Evolutionary conservation across 1,284 basidiomycete genomes (phyloP), one percentile per base, ranked within the genome.

Genomic region (Naganishia sp.): DNA sequence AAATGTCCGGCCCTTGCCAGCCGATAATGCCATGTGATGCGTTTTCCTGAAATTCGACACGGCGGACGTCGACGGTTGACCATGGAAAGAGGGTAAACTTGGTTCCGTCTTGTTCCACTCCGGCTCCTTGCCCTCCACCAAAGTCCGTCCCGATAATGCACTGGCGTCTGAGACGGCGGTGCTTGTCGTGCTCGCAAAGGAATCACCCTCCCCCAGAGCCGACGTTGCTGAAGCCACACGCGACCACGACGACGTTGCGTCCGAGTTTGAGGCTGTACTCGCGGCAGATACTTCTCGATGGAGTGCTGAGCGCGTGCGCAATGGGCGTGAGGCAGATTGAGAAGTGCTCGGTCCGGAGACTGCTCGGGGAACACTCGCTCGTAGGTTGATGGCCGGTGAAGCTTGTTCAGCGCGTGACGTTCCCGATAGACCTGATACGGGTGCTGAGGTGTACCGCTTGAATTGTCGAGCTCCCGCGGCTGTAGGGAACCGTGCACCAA

Each of bases 361-460:
- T 7, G 57, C 47, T 1, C 57, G 57, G 28, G 57, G 47, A 4
- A 43, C 47, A 17, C 31, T 2, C 21, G 7, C 15, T 15, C 17
- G 35, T 13, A 25, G 54, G n/a, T 5, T 7, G 39, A 39, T 13
- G 35, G 35, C 10, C 2, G 35, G 13, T 39, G 35, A 9, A 39
- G 35, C 35, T 39, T 39, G 35, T 39, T 39, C 35, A 39, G 13
- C 35, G 35, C 35, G 35, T 39, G 35, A 39, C 5, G 43, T 46
- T 25, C 55, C 46, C 25, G 35, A 39, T 39, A 39, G 35, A 39
- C 39, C 41, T 39, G 55, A 50, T 21, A 61, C 46, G 21, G 57
- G 57, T 50, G 57, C 57, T 32, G 57, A 61, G 6, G 57, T 42
- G 25, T 61, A 61, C 35, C 57, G 46, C 35, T 61, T 61, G 47